These are phyloP conservation scores for Alternaria angustiovoidea DNA, from an alignment of 2,329 filamentous ascomycete genomes.

Conservation along the genomic window DNA sequence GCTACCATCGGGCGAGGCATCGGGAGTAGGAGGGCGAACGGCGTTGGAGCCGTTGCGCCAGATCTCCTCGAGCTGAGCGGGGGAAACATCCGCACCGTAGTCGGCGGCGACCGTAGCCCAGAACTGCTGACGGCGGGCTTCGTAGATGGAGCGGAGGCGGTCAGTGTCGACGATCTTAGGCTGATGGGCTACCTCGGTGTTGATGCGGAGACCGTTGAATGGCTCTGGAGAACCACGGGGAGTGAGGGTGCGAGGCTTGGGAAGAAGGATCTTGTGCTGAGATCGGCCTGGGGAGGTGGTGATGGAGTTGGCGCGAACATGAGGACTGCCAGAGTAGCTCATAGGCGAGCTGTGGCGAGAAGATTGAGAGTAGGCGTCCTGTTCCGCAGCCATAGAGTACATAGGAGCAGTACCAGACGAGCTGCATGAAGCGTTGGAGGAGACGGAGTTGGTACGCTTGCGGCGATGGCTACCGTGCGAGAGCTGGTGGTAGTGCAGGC, in stretches of 20 bases:
- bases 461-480: slow-evolving; percentile 83
- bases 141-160: slow-evolving; percentile 75
- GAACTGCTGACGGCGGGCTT: slow-evolving; percentile 73
- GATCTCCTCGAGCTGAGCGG: slow-evolving; percentile 73
- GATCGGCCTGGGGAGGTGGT: slow-evolving; percentile 65
- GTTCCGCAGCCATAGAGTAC: slow-evolving; percentile 51
- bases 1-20: slow-evolving; percentile 50
- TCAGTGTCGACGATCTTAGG: slow-evolving; percentile 67
- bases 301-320: slow-evolving; percentile 41
- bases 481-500: slow-evolving; percentile 86
- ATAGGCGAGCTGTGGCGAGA: slow-evolving; percentile 52
- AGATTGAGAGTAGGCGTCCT: slow-evolving; percentile 48
- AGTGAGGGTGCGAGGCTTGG: slow-evolving; percentile 65
- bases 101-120: slow-evolving; percentile 76
- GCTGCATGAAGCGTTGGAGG: slow-evolving; percentile 59
- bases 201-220: slow-evolving; percentile 52
- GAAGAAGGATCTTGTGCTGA: slow-evolving; percentile 62
- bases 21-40: slow-evolving; percentile 50
- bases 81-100: slow-evolving; percentile 71
- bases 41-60: slow-evolving; percentile 58
- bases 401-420: slow-evolving; percentile 45
- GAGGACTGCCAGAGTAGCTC: slow-evolving; percentile 55
- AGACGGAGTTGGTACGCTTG: slow-evolving; percentile 76
- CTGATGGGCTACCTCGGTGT: slow-evolving; percentile 55
- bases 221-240: slow-evolving; percentile 50